Conservation (phyloP, 306 rosid genomes). For the Vicia sativa region DNA sequence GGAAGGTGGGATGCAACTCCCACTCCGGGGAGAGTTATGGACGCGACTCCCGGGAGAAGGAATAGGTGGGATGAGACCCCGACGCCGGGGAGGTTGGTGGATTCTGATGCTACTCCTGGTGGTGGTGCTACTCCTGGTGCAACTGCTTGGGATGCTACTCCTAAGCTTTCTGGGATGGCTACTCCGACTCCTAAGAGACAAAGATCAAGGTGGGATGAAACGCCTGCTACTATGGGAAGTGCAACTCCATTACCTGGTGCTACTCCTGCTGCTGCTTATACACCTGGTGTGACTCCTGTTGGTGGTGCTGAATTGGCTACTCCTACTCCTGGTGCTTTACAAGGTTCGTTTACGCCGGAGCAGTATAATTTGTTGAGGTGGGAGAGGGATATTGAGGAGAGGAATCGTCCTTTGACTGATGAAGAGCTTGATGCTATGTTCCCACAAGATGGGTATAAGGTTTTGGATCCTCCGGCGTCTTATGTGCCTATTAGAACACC, state of each 20-base stretch:
- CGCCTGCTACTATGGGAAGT: conserved; percentile 49
- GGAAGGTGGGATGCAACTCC: conserved; percentile 48
- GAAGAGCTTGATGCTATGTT: conserved; percentile 50
- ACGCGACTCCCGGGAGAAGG: conserved; percentile 45
- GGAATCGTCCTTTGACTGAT: conserved; percentile 51
- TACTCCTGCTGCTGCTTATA: conserved; percentile 43
- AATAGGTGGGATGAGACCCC: conserved; percentile 49
- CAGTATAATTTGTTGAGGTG: conserved; percentile 48
- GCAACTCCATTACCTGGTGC: conserved; percentile 46
- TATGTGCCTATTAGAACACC: conserved; percentile 47
- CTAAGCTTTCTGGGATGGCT: conserved; percentile 42
- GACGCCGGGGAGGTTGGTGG: conserved; percentile 41
- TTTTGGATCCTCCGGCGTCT: conserved; percentile 45
- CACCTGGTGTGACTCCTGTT: conserved; percentile 47
- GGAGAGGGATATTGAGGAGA: conserved; percentile 51
- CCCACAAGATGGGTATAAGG: conserved; percentile 45
- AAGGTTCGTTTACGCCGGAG: conserved; percentile 39
- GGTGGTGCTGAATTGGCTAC: conserved; percentile 45
- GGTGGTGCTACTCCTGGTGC: conserved; percentile 46
- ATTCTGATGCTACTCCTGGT: conserved; percentile 46
- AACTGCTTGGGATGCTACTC: conserved; percentile 46
- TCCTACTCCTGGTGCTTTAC: conserved; percentile 43
- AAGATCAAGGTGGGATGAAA: conserved; percentile 47
- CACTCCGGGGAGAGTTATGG: conserved; percentile 37
- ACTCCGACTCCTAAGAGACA: conserved; percentile 47